A percentile compares a stretch with the other conserved stretches of the same genome.
phyloP scores from a whole-genome alignment of 1,284 basidiomycete species.

The Tilletia indica region DNA sequence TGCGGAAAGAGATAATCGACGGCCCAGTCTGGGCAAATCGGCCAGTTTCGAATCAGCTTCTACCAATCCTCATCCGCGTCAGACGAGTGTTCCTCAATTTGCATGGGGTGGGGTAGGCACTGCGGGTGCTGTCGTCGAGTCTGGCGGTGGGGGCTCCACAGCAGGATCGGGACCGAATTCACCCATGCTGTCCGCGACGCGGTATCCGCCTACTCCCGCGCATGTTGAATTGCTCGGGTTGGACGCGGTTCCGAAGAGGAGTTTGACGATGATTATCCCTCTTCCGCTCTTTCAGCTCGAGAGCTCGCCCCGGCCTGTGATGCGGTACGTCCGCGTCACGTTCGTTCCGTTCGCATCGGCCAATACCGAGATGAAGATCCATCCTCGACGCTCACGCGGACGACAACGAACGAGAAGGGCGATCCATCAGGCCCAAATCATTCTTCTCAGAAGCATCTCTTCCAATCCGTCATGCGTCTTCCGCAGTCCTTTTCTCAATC shows the following conservation, averaged over 20 bases:
- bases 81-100: too few relatives aligned
- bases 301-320: conserved; percentile 20
- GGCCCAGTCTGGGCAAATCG: conserved; percentile 9
- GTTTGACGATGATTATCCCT: conserved; percentile 47
- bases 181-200: neutral
- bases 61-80: too few relatives aligned
- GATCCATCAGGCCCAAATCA: neutral
- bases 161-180: neutral
- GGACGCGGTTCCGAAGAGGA: conserved; percentile 30
- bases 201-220: neutral
- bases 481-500: neutral
- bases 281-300: conserved; percentile 31
- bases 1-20: neutral
- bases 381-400: neutral
- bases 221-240: conserved; percentile 29
- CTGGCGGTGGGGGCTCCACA: too few relatives aligned
- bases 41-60: neutral
- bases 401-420: conserved; percentile 17
- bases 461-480: neutral
- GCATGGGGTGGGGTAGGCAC: too few relatives aligned
- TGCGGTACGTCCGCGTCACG: conserved; percentile 36
- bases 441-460: neutral
- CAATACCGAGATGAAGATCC: neutral
- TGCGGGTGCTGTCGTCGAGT: too few relatives aligned
- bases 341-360: conserved; percentile 33